Conservation (phyloP, 2,329 filamentous ascomycete genomes). For the Calonectria leucothoes region DNA sequence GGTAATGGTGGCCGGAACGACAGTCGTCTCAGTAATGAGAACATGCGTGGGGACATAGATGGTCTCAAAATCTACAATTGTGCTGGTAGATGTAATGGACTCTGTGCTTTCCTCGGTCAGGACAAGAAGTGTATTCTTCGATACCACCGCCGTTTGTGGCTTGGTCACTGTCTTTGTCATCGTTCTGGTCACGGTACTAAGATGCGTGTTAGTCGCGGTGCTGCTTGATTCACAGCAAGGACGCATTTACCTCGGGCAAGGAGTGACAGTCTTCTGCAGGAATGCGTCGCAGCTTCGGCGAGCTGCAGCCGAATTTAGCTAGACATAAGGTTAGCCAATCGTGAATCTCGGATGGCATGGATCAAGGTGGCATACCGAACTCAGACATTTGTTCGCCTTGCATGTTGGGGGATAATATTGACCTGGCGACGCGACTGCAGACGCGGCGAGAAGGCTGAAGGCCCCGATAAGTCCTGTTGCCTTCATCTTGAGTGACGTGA, state of each 20-base stretch:
- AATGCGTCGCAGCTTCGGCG: not conserved
- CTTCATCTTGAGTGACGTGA: not conserved
- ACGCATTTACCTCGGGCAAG: not conserved
- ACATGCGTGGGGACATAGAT: not conserved
- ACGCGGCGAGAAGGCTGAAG: not conserved
- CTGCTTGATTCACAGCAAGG: not conserved
- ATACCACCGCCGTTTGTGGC: not conserved
- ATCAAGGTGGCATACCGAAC: not conserved
- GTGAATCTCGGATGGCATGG: not conserved
- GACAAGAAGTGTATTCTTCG: not conserved
- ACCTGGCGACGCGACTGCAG: not conserved
- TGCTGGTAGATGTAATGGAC: not conserved
- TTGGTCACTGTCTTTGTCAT: not conserved
- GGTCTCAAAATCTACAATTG: not conserved
- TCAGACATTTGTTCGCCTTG: not conserved
- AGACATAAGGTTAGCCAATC: not conserved
- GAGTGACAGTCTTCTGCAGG: not conserved
- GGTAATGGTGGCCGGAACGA: not conserved
- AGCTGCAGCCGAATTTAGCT: not conserved
- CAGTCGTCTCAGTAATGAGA: not conserved
- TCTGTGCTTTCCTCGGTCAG: not conserved
- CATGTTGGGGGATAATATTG: not conserved
- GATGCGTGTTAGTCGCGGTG: not conserved
- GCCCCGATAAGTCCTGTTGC: not conserved
- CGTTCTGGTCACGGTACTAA: not conserved